Evolutionary conservation across 306 rosid genomes (phyloP).

Genomic region (Trifolium fragiferum): DNA sequence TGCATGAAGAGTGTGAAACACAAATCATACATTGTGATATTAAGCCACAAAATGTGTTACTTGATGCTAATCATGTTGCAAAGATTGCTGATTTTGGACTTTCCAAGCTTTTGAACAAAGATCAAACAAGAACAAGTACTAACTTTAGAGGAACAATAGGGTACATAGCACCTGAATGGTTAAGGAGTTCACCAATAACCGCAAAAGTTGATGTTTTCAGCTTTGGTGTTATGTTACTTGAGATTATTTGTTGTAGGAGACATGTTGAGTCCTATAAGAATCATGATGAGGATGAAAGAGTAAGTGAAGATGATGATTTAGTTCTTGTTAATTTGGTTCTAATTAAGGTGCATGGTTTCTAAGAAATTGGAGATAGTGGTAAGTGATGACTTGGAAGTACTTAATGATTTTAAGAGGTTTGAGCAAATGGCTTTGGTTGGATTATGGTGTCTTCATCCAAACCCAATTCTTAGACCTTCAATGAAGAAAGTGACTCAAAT

Average conservation of each 20-base stretch:
- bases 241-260: background rate
- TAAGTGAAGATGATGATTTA: conserved; percentile 37
- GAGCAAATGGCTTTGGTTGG: conserved; percentile 52
- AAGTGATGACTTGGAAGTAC: conserved; percentile 41
- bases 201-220: conserved; percentile 6
- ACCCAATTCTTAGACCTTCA: conserved; percentile 44
- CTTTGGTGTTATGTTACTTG: background rate
- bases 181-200: conserved; percentile 40
- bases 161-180: conserved; percentile 52
- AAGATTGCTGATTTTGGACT: conserved; percentile 37
- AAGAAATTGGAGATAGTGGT: conserved; percentile 39
- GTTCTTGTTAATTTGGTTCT: conserved; percentile 42
- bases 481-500: conserved; percentile 51
- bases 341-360: conserved; percentile 21
- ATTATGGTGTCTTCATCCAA: conserved; percentile 50
- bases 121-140: conserved; percentile 48
- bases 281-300: conserved; percentile 13
- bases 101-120: conserved; percentile 38
- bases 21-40: conserved; percentile 54
- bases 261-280: background rate
- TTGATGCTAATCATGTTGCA: conserved; percentile 43
- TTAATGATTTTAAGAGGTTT: conserved; percentile 47
- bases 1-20: conserved; percentile 49
- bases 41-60: conserved; percentile 51
- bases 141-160: conserved; percentile 48